Evolutionary conservation across 805 yeast genomes (phyloP).

Genomic region (Nakazawaea laoshanensis): DNA sequence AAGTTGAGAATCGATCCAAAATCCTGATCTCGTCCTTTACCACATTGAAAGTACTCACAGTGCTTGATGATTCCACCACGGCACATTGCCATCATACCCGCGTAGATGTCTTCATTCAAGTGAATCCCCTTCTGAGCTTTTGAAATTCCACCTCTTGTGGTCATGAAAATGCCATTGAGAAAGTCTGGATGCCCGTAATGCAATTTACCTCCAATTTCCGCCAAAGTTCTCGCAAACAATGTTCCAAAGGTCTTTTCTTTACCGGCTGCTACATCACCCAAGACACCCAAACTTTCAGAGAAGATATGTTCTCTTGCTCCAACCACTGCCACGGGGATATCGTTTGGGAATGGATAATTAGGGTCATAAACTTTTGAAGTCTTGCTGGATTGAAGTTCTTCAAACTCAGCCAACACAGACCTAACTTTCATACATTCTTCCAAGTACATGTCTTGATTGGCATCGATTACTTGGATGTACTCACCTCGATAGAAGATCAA

Average conservation of each 20-base stretch:
- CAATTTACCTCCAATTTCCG: slow-evolving; percentile 89
- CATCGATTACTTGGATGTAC: slow-evolving; percentile 90
- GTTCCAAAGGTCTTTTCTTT: slow-evolving; percentile 97
- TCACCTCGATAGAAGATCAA: slow-evolving; percentile 87
- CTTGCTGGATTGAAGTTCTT: slow-evolving; percentile 53
- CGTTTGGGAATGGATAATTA: slow-evolving; percentile 35
- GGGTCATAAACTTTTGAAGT: slow-evolving; percentile 44
- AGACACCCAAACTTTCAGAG: slow-evolving; percentile 84
- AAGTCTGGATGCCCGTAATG: slow-evolving; percentile 98
- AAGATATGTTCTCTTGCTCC: slow-evolving; percentile 95
- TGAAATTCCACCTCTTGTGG: slow-evolving; percentile 91
- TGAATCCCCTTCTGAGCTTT: slow-evolving; percentile 93
- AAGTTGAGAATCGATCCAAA: slow-evolving; percentile 88
- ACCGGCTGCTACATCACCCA: slow-evolving; percentile 96
- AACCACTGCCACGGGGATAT: slow-evolving; percentile 74
- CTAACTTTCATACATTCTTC: slow-evolving; percentile 92
- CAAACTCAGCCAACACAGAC: slow-evolving; percentile 84
- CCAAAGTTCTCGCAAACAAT: slow-evolving; percentile 83
- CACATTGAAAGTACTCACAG: slow-evolving; percentile 94
- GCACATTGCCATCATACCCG: slow-evolving; percentile 84
- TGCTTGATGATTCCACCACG: slow-evolving; percentile 94
- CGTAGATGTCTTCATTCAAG: slow-evolving; percentile 90
- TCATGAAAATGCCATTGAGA: slow-evolving; percentile 83
- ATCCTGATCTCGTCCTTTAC: slow-evolving; percentile 93
- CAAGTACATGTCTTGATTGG: slow-evolving; percentile 90